Conservation (phyloP, 2,329 filamentous ascomycete genomes). For the Herpotrichia juniperi region DNA sequence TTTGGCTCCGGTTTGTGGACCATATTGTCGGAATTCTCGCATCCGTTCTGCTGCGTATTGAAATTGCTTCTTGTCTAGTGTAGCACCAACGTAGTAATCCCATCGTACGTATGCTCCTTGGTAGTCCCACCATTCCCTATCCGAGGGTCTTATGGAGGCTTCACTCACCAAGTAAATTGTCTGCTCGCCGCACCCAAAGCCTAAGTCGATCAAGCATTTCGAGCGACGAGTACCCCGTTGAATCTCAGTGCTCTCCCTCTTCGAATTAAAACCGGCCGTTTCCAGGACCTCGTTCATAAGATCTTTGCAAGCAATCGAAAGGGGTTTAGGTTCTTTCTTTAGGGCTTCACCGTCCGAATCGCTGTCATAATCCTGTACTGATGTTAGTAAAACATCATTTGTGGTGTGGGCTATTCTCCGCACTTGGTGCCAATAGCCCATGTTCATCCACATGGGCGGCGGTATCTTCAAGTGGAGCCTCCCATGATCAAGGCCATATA, state of each 20-base stretch:
- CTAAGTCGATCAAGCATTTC: conserved; percentile 56
- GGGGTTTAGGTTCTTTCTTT: conserved; percentile 1
- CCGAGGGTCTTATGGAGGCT: conserved; percentile 13
- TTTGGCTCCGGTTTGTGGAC: background rate
- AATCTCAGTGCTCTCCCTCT: conserved; percentile 1
- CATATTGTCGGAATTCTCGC: conserved; percentile 7
- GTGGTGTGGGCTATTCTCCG: background rate
- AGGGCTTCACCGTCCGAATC: background rate
- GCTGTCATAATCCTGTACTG: background rate
- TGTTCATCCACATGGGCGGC: conserved; percentile 67
- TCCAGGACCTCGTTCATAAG: conserved; percentile 57
- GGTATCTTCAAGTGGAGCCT: conserved; percentile 59
- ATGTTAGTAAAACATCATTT: background rate
- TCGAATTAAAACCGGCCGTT: conserved; percentile 46
- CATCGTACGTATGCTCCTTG: conserved; percentile 11
- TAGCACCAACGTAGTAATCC: conserved; percentile 59
- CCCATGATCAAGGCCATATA: conserved; percentile 62
- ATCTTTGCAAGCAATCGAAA: conserved; percentile 57
- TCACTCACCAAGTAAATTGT: conserved; percentile 51
- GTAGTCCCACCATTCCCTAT: conserved; percentile 23
- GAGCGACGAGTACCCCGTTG: conserved; percentile 1
- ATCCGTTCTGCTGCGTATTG: conserved; percentile 35
- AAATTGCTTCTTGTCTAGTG: conserved; percentile 55
- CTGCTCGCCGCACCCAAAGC: conserved; percentile 67
- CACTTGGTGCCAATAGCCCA: conserved; percentile 61